Evolutionary conservation across 1,284 basidiomycete genomes (phyloP), one percentile per base, ranked within the genome.

Genomic region (Psilocybe mexicana): DNA sequence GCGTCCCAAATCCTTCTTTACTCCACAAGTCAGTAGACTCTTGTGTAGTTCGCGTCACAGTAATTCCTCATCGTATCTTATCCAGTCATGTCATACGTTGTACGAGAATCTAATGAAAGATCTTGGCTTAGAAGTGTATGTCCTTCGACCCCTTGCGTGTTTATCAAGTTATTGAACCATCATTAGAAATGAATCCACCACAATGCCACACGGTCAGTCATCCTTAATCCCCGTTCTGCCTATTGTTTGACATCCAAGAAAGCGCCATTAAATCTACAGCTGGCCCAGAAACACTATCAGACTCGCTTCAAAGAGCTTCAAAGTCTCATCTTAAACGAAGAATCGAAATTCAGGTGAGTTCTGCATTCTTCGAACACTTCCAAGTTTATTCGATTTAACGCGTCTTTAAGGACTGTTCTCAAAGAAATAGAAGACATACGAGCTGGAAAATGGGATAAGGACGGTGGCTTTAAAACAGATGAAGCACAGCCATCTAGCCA

Each of bases 401-500:
- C 57, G 24, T 14, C 33, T 59, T 46, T 25, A 55, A 88, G 87
- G 67, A 74, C 70, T 26, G 72, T 90, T 23, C 76, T 84, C 2
- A 74, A 78, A 4, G 90, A 93, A 70, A 91, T 93, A 48, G 85
- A 90, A 55, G 83, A 87, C 6, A 89, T 94, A 63, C 85, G 86
- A 33, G 76, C 80, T 11, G 92, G 92, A 2, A 74, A 78, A 61
- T 85, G 86, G 82, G 88, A 92, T 65, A 76, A 79, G 51, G 78
- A 75, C 65, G 80, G 87, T 26, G 74, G 72, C 36, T 72, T 71
- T 5, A 78, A 78, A 64, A 67, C 54, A 40, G 38, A 40, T 44
- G 57, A 38, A 54, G 61, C 55, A 33, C 46, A 35, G 12, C 23
- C 14, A 7, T 30, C 24, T 12, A 43, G 42, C 56, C 40, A 50